Evolutionary conservation across 192 early-diverging fungal species (phyloP), one percentile per base, ranked within the genome.

Genomic region (Backusella macrospora): DNA sequence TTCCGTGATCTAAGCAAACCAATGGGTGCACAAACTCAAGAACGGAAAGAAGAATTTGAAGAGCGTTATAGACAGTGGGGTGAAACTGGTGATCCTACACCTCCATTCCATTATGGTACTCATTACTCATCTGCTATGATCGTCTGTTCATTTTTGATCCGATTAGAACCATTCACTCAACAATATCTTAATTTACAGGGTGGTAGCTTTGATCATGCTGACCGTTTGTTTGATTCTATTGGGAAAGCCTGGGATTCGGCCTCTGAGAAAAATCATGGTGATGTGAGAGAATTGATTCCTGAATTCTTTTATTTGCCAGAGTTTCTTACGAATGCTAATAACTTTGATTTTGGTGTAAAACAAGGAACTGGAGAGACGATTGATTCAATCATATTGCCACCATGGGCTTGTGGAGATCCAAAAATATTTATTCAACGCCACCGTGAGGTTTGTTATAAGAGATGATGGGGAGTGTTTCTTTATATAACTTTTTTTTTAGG

Each of bases 241-340:
- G 82, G 80, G 43, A 89, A 92, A 43, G 86, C 91, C 0, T 94
- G 93, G 93, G 76, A 82, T 55, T 93, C 92, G 6, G 89, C 90
- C 62, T 86, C 89, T 12, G 84, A 85, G 73, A 88, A 88, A 47
- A 89, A 90, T 18, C 90, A 89, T 70, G 89, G 90, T 29, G 92
- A 94, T 73, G 96, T 98, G 4, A 91, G 93, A 72, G 96, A 98
- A 80, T 88, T 98, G 39, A 95, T 96, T 10, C 96, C 96, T 6
- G 96, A 98, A 78, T 98, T 98, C 81, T 98, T 92, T 71, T 98
- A 96, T 81, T 73, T 96, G 75, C 96, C 96, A 1, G 95, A 97
- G 65, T 97, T 97, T 73, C 82, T 98, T 74, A 78, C 82, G 72
- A 94, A 94, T 72, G 82, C 82, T 9, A 91, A 90, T 59, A 82